These are phyloP conservation scores for Borovskyia barvae DNA, from an alignment of 208 protist species.

Conservation along the genomic window DNA sequence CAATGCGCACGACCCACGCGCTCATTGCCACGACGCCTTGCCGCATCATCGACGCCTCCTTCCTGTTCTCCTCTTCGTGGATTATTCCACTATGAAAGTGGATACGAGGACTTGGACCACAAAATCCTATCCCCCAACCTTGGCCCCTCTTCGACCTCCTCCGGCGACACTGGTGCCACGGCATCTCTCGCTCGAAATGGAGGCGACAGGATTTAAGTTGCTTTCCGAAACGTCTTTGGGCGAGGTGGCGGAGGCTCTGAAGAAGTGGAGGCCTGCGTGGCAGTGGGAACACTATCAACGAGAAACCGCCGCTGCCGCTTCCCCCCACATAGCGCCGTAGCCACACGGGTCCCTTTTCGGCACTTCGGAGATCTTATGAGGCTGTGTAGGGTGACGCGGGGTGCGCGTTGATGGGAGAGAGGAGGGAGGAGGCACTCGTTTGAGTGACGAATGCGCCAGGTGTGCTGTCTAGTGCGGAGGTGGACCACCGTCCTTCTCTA, in stretches of 20 bases:
- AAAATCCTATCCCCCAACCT: neutral
- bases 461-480: too few relatives aligned
- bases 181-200: conserved; percentile 49
- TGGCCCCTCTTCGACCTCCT: neutral
- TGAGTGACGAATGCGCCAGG: too few relatives aligned
- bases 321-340: neutral
- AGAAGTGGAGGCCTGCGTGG: conserved; percentile 31
- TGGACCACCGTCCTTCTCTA: too few relatives aligned
- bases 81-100: conserved; percentile 41
- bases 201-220: conserved; percentile 40
- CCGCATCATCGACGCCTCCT: conserved; percentile 55
- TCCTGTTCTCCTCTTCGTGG: conserved; percentile 60
- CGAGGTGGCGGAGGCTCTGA: conserved; percentile 21
- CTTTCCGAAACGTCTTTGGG: conserved; percentile 17
- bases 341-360: neutral
- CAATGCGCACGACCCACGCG: conserved; percentile 71
- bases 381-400: too few relatives aligned
- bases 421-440: too few relatives aligned
- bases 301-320: neutral
- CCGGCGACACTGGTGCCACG: conserved; percentile 48
- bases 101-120: too few relatives aligned
- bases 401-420: too few relatives aligned
- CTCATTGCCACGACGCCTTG: conserved; percentile 70
- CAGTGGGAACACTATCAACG: conserved; percentile 19
- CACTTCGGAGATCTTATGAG: neutral